Conservation (phyloP, 1,284 basidiomycete genomes). For the Amylostereum areolatum region DNA sequence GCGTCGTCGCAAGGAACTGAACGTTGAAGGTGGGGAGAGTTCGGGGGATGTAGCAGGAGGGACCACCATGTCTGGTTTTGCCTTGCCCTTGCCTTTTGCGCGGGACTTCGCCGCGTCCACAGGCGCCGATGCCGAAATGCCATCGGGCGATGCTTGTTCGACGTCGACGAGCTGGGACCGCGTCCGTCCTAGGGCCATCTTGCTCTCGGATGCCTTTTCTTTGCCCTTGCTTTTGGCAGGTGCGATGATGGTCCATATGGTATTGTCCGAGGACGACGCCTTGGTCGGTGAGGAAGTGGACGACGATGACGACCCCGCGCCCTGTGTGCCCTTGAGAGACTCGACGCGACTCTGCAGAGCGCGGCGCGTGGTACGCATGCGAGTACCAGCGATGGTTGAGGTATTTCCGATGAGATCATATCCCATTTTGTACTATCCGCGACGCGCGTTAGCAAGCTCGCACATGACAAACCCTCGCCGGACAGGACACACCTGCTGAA, state of each 20-base stretch:
- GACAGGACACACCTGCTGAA: conserved; percentile 51
- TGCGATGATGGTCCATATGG: conserved; percentile 21
- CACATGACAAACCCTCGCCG: not conserved
- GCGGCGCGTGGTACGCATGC: conserved; percentile 55
- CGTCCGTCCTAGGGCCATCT: no score
- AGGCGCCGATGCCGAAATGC: not conserved
- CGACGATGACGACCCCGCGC: conserved; percentile 17
- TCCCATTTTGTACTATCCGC: conserved; percentile 52
- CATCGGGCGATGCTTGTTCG: no score
- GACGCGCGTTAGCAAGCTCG: conserved; percentile 1
- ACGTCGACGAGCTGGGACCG: no score
- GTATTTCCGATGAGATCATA: conserved; percentile 56
- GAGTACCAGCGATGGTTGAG: conserved; percentile 36
- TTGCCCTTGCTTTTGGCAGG: conserved; percentile 22
- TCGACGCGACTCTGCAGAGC: conserved; percentile 50
- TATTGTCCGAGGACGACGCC: conserved; percentile 8
- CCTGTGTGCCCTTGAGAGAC: conserved; percentile 24
- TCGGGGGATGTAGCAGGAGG: not conserved
- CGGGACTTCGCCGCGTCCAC: not conserved
- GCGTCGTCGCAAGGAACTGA: not conserved
- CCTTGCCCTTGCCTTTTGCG: not conserved
- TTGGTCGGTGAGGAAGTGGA: conserved; percentile 2
- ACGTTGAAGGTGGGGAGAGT: not conserved
- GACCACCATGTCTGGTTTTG: not conserved
- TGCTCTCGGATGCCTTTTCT: conserved; percentile 2